Evolutionary conservation across 768 basidiomycete species (phyloP).

Genomic region (Boletus sp.): DNA sequence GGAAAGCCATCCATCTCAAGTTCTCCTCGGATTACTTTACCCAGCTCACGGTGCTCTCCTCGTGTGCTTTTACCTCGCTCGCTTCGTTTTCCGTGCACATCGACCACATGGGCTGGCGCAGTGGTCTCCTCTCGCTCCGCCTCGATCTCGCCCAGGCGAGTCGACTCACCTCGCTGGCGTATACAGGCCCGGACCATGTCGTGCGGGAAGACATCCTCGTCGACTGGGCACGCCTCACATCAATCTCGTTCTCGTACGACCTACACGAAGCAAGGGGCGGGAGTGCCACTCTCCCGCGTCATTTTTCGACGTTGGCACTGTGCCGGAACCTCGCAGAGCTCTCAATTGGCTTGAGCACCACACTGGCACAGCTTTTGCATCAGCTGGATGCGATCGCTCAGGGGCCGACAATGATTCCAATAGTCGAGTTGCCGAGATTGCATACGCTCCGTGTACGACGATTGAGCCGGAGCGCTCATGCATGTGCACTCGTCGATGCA

Average conservation of each 20-base stretch:
- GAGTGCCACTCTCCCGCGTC: constrained; percentile 17
- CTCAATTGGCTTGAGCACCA: constrained; percentile 20
- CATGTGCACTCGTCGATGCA: constrained; percentile 17
- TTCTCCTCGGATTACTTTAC: constrained; percentile 28
- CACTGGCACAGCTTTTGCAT: constrained; percentile 12
- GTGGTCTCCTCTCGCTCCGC: constrained; percentile 15
- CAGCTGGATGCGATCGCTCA: constrained; percentile 8
- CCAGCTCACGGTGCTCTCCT: constrained; percentile 14
- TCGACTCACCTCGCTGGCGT: constrained; percentile 21
- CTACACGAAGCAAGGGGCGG: constrained; percentile 25
- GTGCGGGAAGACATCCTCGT: constrained; percentile 21
- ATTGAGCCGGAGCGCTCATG: constrained; percentile 15
- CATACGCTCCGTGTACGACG: constrained; percentile 25
- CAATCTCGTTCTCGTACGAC: constrained; percentile 23
- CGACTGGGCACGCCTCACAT: constrained; percentile 25
- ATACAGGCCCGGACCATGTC: constrained; percentile 24
- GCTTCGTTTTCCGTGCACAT: constrained; percentile 21
- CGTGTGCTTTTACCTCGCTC: constrained; percentile 21
- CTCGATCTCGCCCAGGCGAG: constrained; percentile 19
- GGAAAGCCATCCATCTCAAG: constrained; percentile 26
- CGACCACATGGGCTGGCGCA: constrained; percentile 29
- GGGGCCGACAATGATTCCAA: background rate
- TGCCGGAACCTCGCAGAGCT: constrained; percentile 23
- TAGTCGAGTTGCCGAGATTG: constrained; percentile 18
- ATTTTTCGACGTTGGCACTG: constrained; percentile 13